phyloP scores from a whole-genome alignment of 345 rosid species.

The rapeseed (Brassica napus) region Da-Ae NC_063436.1:19760501-19761000 shows the following conservation, averaged over 20 bases:
- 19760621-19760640: conserved; percentile 19
- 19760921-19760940: neutral
- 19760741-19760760: conserved; percentile 42
- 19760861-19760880: conserved; percentile 30
- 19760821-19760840: conserved; percentile 44
- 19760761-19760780: conserved; percentile 42
- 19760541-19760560: neutral
- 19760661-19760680: conserved; percentile 16
- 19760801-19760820: conserved; percentile 44
- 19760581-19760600: conserved; percentile 20
- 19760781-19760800: conserved; percentile 35
- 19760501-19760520: conserved; percentile 24
- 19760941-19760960: neutral
- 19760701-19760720: conserved; percentile 42
- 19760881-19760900: conserved; percentile 19
- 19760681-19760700: conserved; percentile 39
- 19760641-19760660: conserved; percentile 24
- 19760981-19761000: neutral
- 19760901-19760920: conserved; percentile 16
- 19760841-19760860: conserved; percentile 42
- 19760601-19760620: neutral
- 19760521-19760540: conserved; percentile 7
- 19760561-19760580: conserved; percentile 33
- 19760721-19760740: conserved; percentile 40
- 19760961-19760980: conserved; percentile 13